Percentiles rank a stretch among this genome's conserved stretches.
phyloP scores from a whole-genome alignment of 129 eudicot species.

The Sambucus nigra region DNA sequence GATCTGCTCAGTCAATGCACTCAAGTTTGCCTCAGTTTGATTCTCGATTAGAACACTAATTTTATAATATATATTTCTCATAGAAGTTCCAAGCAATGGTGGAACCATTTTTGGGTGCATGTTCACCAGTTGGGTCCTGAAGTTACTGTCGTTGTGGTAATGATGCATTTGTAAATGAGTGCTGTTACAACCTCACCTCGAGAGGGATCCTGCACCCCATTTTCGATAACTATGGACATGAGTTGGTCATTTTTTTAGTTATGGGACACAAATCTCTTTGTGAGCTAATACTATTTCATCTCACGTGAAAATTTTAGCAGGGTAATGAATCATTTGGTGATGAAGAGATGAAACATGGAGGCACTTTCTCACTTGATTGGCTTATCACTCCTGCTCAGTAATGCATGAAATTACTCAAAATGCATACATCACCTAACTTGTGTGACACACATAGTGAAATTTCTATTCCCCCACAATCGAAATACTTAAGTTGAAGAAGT shows the following conservation, averaged over 20 bases:
- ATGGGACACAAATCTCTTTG: no score
- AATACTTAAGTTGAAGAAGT: background rate
- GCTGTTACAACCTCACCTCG: conserved; percentile 20
- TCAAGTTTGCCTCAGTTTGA: background rate
- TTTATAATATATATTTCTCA: background rate
- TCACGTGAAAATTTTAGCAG: no score
- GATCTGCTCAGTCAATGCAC: background rate
- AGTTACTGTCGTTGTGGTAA: conserved; percentile 1
- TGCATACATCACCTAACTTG: no score
- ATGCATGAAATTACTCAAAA: no score
- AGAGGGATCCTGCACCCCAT: conserved; percentile 6
- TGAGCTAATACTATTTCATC: no score
- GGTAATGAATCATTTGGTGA: no score
- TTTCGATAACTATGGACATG: no score
- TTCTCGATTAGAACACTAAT: background rate
- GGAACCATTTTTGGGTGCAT: conserved; percentile 4
- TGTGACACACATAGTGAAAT: no score
- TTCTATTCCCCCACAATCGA: background rate
- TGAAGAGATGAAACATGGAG: no score
- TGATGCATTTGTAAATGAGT: conserved; percentile 12
- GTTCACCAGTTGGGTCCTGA: conserved; percentile 1
- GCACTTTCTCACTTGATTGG: no score
- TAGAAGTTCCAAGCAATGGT: conserved; percentile 1
- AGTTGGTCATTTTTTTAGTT: no score
- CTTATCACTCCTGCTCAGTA: no score